phyloP scores from a whole-genome alignment of 208 protist species.

The Jaenimonas drosophilae region DNA sequence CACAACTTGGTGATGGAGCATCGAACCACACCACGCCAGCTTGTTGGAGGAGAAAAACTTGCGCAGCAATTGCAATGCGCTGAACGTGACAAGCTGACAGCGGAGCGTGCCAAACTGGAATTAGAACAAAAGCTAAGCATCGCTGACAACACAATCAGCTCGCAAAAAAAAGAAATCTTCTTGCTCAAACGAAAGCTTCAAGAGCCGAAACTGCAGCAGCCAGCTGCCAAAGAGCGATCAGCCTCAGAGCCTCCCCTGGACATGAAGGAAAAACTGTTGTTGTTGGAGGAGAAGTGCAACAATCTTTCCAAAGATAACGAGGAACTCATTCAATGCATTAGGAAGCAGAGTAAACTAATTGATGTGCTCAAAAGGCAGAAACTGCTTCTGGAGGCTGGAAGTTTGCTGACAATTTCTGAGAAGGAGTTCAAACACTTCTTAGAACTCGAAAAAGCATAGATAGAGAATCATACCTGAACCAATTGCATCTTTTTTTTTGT shows the following conservation, averaged over 20 bases:
- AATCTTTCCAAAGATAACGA: slow-evolving; percentile 50
- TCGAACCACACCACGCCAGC: too few species aligned
- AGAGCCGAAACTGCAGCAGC: not conserved
- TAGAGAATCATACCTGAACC: not conserved
- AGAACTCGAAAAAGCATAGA: slow-evolving; percentile 21
- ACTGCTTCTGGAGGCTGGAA: slow-evolving; percentile 83
- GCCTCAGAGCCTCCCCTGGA: not conserved
- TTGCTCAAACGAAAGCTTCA: slow-evolving; percentile 20
- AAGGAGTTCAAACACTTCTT: slow-evolving; percentile 69
- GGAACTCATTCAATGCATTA: slow-evolving; percentile 72
- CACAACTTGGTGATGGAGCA: too few species aligned
- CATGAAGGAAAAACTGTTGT: slow-evolving; percentile 2
- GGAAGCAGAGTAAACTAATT: slow-evolving; percentile 89
- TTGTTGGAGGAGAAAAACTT: too few species aligned
- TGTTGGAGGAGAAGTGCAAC: slow-evolving; percentile 18
- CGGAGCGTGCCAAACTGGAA: too few species aligned
- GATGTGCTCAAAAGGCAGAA: slow-evolving; percentile 91
- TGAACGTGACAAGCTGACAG: too few species aligned
- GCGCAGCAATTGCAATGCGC: too few species aligned
- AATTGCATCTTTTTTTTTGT: slow-evolving; percentile 2
- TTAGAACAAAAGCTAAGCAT: slow-evolving; percentile 18
- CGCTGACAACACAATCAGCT: slow-evolving; percentile 15
- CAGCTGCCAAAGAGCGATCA: not conserved
- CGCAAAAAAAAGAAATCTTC: slow-evolving; percentile 31
- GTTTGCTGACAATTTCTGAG: slow-evolving; percentile 66